Conservation (phyloP, 1,139 yeast genomes). For the Saccharomyces pastorianus region DNA sequence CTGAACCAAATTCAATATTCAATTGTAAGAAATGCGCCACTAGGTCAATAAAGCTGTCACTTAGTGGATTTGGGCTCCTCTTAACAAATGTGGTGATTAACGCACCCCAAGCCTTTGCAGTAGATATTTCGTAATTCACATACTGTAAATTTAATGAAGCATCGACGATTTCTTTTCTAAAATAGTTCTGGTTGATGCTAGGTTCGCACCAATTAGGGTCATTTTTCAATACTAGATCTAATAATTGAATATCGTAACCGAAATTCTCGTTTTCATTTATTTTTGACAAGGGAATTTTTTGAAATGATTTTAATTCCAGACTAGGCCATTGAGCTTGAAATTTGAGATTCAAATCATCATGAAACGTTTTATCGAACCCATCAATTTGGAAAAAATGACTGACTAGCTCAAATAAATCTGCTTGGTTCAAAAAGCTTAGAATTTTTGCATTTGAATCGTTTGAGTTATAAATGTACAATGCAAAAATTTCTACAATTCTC, state of each 20-base stretch:
- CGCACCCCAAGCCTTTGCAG: slow-evolving; percentile 74
- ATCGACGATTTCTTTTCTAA: slow-evolving; percentile 45
- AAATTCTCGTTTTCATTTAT: slow-evolving; percentile 40
- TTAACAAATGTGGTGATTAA: slow-evolving; percentile 55
- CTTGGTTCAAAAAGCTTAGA: slow-evolving; percentile 37
- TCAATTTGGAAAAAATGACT: slow-evolving; percentile 33
- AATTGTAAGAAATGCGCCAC: slow-evolving; percentile 45
- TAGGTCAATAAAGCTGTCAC: slow-evolving; percentile 37
- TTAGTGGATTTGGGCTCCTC: slow-evolving; percentile 31
- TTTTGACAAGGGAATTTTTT: slow-evolving; percentile 47
- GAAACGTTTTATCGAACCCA: slow-evolving; percentile 42
- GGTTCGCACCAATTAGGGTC: slow-evolving; percentile 45
- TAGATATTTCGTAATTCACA: slow-evolving; percentile 57
- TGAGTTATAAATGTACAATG: slow-evolving; percentile 61
- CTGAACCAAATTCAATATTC: slow-evolving; percentile 49
- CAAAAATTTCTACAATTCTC: slow-evolving; percentile 65
- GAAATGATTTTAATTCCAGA: slow-evolving; percentile 32
- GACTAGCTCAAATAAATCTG: slow-evolving; percentile 33
- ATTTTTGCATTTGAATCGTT: slow-evolving; percentile 41
- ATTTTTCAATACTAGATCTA: slow-evolving; percentile 50
- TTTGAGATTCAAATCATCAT: slow-evolving; percentile 36
- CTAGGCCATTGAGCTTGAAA: slow-evolving; percentile 46
- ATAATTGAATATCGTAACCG: slow-evolving; percentile 52
- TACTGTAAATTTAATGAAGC: slow-evolving; percentile 60
- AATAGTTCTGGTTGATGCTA: slow-evolving; percentile 25